Conservation (phyloP, 1,284 basidiomycete species). For the Ganoderma meredithae region DNA sequence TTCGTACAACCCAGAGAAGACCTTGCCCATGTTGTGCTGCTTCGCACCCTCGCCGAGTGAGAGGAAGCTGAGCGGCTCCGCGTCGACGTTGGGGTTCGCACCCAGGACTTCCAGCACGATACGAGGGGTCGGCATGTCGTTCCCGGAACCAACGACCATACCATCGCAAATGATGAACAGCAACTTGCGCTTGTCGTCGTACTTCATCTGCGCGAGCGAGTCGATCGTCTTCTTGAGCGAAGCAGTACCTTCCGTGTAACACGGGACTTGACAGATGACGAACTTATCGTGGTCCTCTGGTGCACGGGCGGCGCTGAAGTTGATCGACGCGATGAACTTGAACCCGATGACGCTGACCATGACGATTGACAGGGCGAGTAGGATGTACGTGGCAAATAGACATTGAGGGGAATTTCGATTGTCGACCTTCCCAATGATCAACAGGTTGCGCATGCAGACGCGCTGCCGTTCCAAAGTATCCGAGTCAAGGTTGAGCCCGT, state of each 20-base stretch:
- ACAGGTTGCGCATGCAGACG: conserved; percentile 92
- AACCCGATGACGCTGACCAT: conserved; percentile 98
- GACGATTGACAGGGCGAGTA: conserved; percentile 88
- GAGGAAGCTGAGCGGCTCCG: conserved; percentile 94
- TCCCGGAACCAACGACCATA: conserved; percentile 97
- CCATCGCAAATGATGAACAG: conserved; percentile 97
- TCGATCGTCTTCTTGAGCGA: conserved; percentile 93
- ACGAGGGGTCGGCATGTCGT: conserved; percentile 89
- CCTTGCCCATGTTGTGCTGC: conserved; percentile 98
- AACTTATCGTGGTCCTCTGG: conserved; percentile 99
- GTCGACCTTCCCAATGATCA: conserved; percentile 92
- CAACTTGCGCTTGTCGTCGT: conserved; percentile 98
- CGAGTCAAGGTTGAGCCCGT: conserved; percentile 70
- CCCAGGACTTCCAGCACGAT: conserved; percentile 98
- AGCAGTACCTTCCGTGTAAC: conserved; percentile 94
- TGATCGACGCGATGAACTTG: conserved; percentile 97
- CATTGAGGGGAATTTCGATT: conserved; percentile 92
- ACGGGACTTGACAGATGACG: conserved; percentile 97
- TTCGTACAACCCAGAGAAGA: conserved; percentile 97
- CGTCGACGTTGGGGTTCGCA: conserved; percentile 91
- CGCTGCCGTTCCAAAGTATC: conserved; percentile 82
- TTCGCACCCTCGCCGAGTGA: conserved; percentile 94
- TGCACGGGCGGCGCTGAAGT: conserved; percentile 83
- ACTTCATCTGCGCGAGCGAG: conserved; percentile 92
- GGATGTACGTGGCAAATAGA: conserved; percentile 90